These are phyloP conservation scores for Aspergillus neotritici DNA, from an alignment of 2,329 filamentous ascomycete genomes.

Conservation along the genomic window DNA sequence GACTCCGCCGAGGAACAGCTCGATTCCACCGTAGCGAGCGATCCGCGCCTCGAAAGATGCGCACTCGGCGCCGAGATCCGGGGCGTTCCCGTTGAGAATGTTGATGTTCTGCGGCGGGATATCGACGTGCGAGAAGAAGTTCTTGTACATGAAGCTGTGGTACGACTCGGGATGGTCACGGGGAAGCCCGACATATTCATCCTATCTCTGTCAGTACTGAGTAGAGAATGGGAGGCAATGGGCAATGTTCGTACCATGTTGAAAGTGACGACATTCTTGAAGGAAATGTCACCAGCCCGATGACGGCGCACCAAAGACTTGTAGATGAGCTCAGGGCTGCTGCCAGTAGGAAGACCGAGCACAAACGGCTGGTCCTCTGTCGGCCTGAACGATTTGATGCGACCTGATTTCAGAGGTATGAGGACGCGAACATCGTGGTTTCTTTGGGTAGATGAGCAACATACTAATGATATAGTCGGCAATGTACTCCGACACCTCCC, in stretches of 20 bases:
- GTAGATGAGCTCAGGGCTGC: constrained; percentile 73
- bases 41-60: constrained; percentile 75
- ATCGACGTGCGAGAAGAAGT: constrained; percentile 83
- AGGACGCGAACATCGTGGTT: not conserved
- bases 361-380: constrained; percentile 70
- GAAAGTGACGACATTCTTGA: constrained; percentile 84
- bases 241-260: constrained; percentile 68
- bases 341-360: constrained; percentile 76
- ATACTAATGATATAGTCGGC: constrained; percentile 73
- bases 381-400: constrained; percentile 71
- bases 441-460: constrained; percentile 15
- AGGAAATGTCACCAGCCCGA: constrained; percentile 59
- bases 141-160: constrained; percentile 88
- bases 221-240: not conserved
- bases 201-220: constrained; percentile 42
- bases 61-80: constrained; percentile 70
- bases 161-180: constrained; percentile 80
- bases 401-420: constrained; percentile 44
- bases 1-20: constrained; percentile 79
- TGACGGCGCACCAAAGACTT: constrained; percentile 59
- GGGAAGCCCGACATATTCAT: constrained; percentile 80
- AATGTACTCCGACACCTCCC: constrained; percentile 66
- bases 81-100: constrained; percentile 75
- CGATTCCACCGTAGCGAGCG: constrained; percentile 67
- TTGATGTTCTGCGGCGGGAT: constrained; percentile 76